Base-by-base conservation (phyloP, 331 rosid species). In the Ulmus americana region DNA sequence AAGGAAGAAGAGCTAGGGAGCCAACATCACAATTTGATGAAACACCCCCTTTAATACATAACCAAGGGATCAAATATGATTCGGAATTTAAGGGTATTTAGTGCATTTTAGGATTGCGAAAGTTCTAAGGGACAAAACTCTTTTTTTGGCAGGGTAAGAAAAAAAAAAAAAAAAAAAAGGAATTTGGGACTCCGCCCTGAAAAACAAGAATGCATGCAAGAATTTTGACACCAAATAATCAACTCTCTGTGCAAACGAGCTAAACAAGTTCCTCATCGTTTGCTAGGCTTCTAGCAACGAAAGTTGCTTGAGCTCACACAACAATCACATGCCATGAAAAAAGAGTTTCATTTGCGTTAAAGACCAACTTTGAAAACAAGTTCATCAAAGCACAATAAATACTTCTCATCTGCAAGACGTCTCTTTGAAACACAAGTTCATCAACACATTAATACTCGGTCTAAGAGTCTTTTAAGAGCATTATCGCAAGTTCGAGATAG, bases 401-500 rank as follows among this genome's bases (percentile, higher is more conserved):
- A 68, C 76, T 84, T 67, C 8, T 5, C 11, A 28, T 28, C 35
- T 28, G 35, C 35, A 2, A 28, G 35, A 28, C 35, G 35, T 28
- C 35, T 28, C 22, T 20, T 20, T 20, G 0, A 20, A 20, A 20
- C 35, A 28, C 35, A 2, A 28, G 4, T 28, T 28, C 35, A 28
- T 28, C 35, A 28, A 28, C 35, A 28, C 35, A 28, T 3, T 28
- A 28, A 28, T 28, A 28, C 35, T 28, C 35, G 15, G 71, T 15
- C 54, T 77, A 79, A 62, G 68, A 64, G 77, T 70, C 67, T 75
- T 63, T 80, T 64, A 67, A 42, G 72, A 71, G 77, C 82, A 79
- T 79, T 72, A 73, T 65, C 76, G 77, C 64, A 67, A 68, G 72
- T 76, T 77, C 72, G 68, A 71, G 74, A 74, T 46, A 77, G 80